Evolutionary conservation across 139 green algal genomes (phyloP), one percentile per base, ranked within the genome.

Genomic region (Chlorella sp.): DNA sequence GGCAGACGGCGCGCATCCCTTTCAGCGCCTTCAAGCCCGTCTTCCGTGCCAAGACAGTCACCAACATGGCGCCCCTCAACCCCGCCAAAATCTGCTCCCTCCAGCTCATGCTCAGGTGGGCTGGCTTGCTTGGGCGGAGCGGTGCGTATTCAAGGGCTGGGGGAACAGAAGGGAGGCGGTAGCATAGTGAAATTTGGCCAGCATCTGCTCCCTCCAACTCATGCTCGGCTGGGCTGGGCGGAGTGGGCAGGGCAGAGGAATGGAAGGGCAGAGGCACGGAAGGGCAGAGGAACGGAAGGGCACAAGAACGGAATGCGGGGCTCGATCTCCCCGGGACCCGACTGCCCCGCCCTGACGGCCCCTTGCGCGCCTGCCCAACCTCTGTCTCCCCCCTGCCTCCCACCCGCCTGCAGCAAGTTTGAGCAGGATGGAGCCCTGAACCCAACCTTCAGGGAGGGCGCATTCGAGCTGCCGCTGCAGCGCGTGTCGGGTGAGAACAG

Each of bases 401-500:
- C 3, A 21, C 77, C 78, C 26, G 90, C 61, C 30, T 98, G 98
- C 39, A 97, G 93, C 89, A 99, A 99, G 92, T 99, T 99, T 92
- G 97, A 99, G 94, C 98, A 98, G 80, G 98, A 99, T 53, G 93
- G 94, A 21, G 90, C 91, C 12, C 94, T 99, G 32, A 99, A 99
- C 92, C 98, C 98, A 26, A 78, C 66, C 60, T 98, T 99, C 94
- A 90, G 40, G 21, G 78, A 93, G 0, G 97, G 97, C 5, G 21
- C 87, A 26, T 99, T 99, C 85, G 57, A 93, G 73, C 93, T 99
- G 85, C 96, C 97, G 26, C 87, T 99, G 53, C 66, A 91, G 14
- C 42, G 76, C 76, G 96, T 98, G 36, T 86, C 85, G 26, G 86
- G 83, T 87, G 83, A 0, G 83, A 0, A 2, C 18, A 0, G n/a